Evolutionary conservation across 2,329 filamentous ascomycete genomes (phyloP).

Genomic region (Ophiosphaerella narmari): DNA sequence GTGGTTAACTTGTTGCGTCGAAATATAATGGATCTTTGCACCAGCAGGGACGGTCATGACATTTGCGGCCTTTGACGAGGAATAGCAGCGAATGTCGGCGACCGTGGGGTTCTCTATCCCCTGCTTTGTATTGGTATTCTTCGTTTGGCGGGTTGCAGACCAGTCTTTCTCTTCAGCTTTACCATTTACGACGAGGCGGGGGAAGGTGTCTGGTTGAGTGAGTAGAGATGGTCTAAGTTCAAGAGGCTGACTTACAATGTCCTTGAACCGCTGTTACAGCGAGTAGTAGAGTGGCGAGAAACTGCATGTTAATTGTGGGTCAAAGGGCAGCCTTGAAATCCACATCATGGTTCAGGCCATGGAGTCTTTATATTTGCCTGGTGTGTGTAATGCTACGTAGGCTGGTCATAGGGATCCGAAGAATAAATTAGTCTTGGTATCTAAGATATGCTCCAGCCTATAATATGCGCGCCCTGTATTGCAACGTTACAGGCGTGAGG

Average conservation of each 20-base stretch:
- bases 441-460: not conserved
- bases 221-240: not conserved
- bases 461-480: not conserved
- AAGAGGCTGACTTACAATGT: constrained; percentile 21
- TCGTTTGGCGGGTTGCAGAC: constrained; percentile 30
- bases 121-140: constrained; percentile 36
- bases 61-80: constrained; percentile 23
- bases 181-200: constrained; percentile 30
- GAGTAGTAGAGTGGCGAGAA: constrained; percentile 21
- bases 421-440: not conserved
- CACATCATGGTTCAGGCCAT: not conserved
- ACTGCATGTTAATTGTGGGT: constrained; percentile 16
- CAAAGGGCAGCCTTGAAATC: not conserved
- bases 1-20: constrained; percentile 38
- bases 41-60: constrained; percentile 30
- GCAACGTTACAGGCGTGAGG: not conserved
- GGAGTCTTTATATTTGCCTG: constrained; percentile 2
- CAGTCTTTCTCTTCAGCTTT: constrained; percentile 33
- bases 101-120: constrained; percentile 35
- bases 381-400: not conserved
- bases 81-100: constrained; percentile 37
- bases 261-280: constrained; percentile 24
- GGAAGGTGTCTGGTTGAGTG: constrained; percentile 29
- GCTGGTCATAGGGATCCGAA: not conserved
- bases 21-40: constrained; percentile 33